phyloP scores from a whole-genome alignment of 2,329 filamentous ascomycete species.

The Fusarium hainanense region DNA sequence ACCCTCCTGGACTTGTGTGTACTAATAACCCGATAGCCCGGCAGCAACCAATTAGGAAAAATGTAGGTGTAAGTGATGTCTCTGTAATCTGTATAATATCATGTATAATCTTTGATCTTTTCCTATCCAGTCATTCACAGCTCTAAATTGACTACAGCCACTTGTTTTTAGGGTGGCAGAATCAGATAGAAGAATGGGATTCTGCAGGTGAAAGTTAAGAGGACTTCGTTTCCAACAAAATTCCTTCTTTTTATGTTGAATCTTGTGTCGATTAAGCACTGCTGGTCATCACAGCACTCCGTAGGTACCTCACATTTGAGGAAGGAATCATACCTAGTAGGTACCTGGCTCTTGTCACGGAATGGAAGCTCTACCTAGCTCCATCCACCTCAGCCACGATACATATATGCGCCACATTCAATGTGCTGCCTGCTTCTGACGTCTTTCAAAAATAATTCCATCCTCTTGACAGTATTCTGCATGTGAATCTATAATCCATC shows the following conservation, averaged over 20 bases:
- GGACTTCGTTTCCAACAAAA: not conserved
- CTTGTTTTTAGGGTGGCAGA: not conserved
- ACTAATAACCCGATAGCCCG: not conserved
- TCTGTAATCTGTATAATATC: not conserved
- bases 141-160: not conserved
- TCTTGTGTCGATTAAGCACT: not conserved
- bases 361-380: not conserved
- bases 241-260: not conserved
- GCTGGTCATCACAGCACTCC: not conserved
- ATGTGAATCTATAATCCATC: conserved; percentile 2
- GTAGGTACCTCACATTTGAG: not conserved
- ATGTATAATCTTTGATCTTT: not conserved
- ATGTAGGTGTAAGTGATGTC: not conserved
- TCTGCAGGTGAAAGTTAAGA: not conserved
- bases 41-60: not conserved
- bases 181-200: not conserved
- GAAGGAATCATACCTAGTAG: too few species aligned
- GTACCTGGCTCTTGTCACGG: not conserved
- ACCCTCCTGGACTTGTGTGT: not conserved
- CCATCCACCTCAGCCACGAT: not conserved
- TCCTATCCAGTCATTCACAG: not conserved
- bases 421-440: conserved; percentile 21
- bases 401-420: not conserved
- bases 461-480: not conserved
- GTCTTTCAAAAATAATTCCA: conserved; percentile 14